Base-by-base conservation (phyloP, 2,329 filamentous ascomycete species). In the Hypoxylon sp. region DNA sequence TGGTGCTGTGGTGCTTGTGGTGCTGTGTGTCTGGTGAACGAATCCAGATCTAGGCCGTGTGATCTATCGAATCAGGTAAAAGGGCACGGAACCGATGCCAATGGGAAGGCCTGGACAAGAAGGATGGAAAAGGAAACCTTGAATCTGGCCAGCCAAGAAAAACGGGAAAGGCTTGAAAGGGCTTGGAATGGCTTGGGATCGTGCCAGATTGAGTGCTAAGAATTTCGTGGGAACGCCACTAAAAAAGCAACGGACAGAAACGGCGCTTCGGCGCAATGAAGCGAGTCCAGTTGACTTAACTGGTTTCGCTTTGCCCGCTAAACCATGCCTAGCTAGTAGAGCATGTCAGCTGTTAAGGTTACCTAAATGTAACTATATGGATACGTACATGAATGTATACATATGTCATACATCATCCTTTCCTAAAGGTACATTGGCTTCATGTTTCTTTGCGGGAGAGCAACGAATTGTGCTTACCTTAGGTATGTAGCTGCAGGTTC, bases 181-280 rank as follows among this genome's bases (percentile, higher is more conserved):
- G 44, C 48, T 64, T 61, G 24, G 29, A 9, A 31, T 8, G 29
- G 29, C 29, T 31, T 31, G 29, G 29, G 29, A 59, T 52, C 59
- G 55, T 64, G 31, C 59, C 60, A 62, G 52, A 67, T 63, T 63
- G n/a, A 67, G 52, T 52, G 64, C 5, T 33, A 39, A 29, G 35
- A 22, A 29, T 31, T 31, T 26, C 17, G 44, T 11, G n/a, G n/a
- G 24, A 50, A 39, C 52, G 44, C 37, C 46, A 67, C 33, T 44
- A 47, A 59, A 52, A 44, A 59, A 53, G 35, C 42, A 54, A 61
- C 51, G 55, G 52, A 26, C 48, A 52, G 26, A 19, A 44, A 52
- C 55, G 67, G 64, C 60, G 63, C 48, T 59, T 68, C 67, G 64
- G 67, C 58, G 48, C 35, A 60, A 55, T 59, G 50, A 59, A 60